phyloP scores from a whole-genome alignment of 2,329 filamentous ascomycete species.

The Aspergillus pseudoterreus region DNA sequence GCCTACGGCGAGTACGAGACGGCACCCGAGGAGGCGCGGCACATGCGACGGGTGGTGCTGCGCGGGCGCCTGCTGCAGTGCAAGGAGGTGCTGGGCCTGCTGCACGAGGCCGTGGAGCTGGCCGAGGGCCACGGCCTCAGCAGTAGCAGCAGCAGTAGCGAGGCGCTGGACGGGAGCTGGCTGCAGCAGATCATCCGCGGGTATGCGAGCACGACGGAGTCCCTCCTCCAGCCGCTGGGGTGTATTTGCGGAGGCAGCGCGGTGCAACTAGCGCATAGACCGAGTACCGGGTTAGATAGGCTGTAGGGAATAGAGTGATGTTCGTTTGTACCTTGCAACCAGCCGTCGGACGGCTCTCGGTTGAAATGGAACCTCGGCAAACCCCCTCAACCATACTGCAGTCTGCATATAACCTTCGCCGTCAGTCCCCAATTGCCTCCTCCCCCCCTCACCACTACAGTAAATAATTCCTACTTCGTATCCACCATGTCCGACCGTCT shows the following conservation, averaged over 20 bases:
- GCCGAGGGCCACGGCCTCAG: not conserved
- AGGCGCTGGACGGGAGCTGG: conserved; percentile 15
- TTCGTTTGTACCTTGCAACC: not conserved
- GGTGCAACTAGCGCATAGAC: conserved; percentile 3
- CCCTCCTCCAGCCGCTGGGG: conserved; percentile 24
- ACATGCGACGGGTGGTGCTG: conserved; percentile 26
- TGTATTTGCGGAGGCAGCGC: conserved; percentile 22
- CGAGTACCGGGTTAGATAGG: not conserved
- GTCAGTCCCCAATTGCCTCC: not conserved
- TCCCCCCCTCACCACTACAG: not conserved
- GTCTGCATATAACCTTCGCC: not conserved
- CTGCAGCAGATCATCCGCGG: conserved; percentile 26
- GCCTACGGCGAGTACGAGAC: conserved; percentile 32
- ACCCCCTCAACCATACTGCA: not conserved
- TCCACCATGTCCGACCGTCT: conserved; percentile 44
- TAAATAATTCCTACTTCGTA: not conserved
- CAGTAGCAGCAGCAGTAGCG: not conserved
- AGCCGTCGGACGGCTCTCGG: conserved; percentile 4
- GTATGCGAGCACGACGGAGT: conserved; percentile 26
- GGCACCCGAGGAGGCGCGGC: conserved; percentile 23
- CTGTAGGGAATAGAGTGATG: too few relatives aligned
- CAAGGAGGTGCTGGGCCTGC: conserved; percentile 20
- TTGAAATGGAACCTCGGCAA: conserved; percentile 9
- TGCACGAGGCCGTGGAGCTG: conserved; percentile 18
- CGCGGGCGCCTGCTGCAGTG: conserved; percentile 25